phyloP scores from a whole-genome alignment of 805 yeast species.

The Debaryomyces maramus region DNA sequence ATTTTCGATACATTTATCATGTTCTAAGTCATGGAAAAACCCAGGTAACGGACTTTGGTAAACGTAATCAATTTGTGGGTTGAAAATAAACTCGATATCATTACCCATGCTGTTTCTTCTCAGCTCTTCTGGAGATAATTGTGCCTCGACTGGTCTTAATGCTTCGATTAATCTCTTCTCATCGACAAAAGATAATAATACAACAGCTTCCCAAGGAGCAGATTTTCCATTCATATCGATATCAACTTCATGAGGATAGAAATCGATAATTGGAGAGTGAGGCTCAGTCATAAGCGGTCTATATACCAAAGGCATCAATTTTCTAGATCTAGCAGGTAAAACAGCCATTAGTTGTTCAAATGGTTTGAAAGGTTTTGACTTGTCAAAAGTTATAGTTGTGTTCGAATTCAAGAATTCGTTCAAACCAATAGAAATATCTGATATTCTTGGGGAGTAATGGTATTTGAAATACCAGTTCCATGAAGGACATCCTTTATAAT shows the following conservation, averaged over 20 bases:
- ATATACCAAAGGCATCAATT: conserved; percentile 73
- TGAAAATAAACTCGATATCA: conserved; percentile 66
- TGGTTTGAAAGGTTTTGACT: conserved; percentile 82
- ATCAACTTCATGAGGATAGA: conserved; percentile 85
- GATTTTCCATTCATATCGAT: conserved; percentile 93
- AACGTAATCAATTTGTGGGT: conserved; percentile 68
- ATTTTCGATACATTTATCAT: conserved; percentile 73
- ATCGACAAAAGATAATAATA: conserved; percentile 88
- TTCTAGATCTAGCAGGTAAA: conserved; percentile 85
- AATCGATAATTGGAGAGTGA: conserved; percentile 82
- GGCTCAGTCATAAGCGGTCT: conserved; percentile 84
- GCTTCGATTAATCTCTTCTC: conserved; percentile 71
- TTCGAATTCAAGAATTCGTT: conserved; percentile 43
- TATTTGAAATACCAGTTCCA: conserved; percentile 94
- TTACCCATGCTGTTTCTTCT: conserved; percentile 73
- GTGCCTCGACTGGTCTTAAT: conserved; percentile 62
- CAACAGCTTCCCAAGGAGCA: conserved; percentile 98
- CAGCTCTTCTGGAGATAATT: conserved; percentile 68
- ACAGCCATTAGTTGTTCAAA: conserved; percentile 98
- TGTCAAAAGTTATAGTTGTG: conserved; percentile 48
- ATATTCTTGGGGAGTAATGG: conserved; percentile 93
- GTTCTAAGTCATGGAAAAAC: conserved; percentile 73
- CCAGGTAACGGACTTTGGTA: conserved; percentile 78
- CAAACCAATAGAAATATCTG: conserved; percentile 78
- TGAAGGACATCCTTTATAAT: conserved; percentile 86